These are phyloP conservation scores for Ustilago sp. DNA, from an alignment of 1,284 basidiomycete species.

Conservation along the genomic window DNA sequence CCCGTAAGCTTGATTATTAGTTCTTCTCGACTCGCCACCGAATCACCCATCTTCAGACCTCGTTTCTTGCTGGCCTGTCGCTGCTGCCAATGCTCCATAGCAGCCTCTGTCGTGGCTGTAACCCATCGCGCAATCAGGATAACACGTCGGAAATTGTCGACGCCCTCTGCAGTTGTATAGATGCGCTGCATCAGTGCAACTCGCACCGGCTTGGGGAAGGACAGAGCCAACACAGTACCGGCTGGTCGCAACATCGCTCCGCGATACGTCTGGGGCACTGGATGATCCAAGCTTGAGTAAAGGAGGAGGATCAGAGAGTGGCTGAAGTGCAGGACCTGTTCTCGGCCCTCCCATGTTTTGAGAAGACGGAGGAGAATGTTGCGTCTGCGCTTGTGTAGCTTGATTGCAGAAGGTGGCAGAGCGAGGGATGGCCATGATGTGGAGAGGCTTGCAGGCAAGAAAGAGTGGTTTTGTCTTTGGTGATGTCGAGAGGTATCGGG, in stretches of 20 bases:
- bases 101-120: conserved; percentile 31
- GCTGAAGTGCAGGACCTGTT: conserved; percentile 37
- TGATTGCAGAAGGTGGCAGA: conserved; percentile 31
- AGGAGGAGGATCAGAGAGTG: conserved; percentile 47
- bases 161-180: conserved; percentile 45
- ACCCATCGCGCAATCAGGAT: conserved; percentile 46
- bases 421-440: conserved; percentile 33
- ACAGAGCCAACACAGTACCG: conserved; percentile 22
- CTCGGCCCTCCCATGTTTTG: conserved; percentile 47
- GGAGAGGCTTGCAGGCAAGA: conserved; percentile 22
- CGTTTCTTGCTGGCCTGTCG: conserved; percentile 6
- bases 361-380: conserved; percentile 34
- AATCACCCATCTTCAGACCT: neutral
- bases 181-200: conserved; percentile 46
- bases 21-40: conserved; percentile 5
- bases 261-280: conserved; percentile 20
- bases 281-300: conserved; percentile 40
- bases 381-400: conserved; percentile 31
- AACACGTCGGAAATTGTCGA: conserved; percentile 48
- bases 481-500: conserved; percentile 4
- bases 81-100: conserved; percentile 44
- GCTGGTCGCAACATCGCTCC: conserved; percentile 30
- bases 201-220: conserved; percentile 29
- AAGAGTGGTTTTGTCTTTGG: neutral
- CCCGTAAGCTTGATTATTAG: conserved; percentile 21